Evolutionary conservation across 495 filamentous ascomycete species (phyloP).

Genomic region (Penicillium nucicola): DNA sequence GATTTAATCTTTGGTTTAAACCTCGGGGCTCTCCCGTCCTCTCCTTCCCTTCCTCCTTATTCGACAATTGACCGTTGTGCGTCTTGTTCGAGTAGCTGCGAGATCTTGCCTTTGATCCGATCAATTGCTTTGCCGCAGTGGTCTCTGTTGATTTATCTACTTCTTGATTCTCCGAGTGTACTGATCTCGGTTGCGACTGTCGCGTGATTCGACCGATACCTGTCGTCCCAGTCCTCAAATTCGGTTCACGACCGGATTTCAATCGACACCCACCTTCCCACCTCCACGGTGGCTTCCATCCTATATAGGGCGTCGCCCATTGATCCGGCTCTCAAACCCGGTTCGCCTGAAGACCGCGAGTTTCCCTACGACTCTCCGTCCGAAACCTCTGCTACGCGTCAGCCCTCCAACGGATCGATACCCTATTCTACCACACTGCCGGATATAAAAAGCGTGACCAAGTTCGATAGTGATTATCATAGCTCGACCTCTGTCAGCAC

Average conservation of each 20-base stretch:
- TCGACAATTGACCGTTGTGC: too few species aligned
- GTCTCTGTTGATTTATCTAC: background rate
- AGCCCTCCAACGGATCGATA: slow-evolving; percentile 19
- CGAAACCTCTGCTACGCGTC: slow-evolving; percentile 15
- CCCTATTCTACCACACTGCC: slow-evolving; percentile 16
- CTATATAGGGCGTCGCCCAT: slow-evolving; percentile 58
- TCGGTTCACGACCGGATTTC: slow-evolving; percentile 41
- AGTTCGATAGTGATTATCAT: slow-evolving; percentile 18
- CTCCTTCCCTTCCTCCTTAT: background rate
- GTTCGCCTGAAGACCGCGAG: slow-evolving; percentile 42
- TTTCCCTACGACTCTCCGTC: slow-evolving; percentile 29
- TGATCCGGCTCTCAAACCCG: slow-evolving; percentile 47
- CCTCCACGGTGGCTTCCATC: slow-evolving; percentile 49
- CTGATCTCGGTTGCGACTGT: background rate
- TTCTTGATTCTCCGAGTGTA: background rate
- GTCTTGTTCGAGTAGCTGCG: too few species aligned
- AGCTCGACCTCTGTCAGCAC: slow-evolving; percentile 20
- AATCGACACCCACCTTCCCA: slow-evolving; percentile 29
- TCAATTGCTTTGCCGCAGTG: too few species aligned
- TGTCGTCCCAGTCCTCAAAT: slow-evolving; percentile 17
- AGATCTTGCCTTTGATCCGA: too few species aligned
- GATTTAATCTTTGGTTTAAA: background rate
- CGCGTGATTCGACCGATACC: background rate
- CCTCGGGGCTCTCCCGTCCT: background rate
- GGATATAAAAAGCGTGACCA: slow-evolving; percentile 21